Base-by-base conservation (phyloP, 805 yeast species). In the Candida rishiriensis region DNA sequence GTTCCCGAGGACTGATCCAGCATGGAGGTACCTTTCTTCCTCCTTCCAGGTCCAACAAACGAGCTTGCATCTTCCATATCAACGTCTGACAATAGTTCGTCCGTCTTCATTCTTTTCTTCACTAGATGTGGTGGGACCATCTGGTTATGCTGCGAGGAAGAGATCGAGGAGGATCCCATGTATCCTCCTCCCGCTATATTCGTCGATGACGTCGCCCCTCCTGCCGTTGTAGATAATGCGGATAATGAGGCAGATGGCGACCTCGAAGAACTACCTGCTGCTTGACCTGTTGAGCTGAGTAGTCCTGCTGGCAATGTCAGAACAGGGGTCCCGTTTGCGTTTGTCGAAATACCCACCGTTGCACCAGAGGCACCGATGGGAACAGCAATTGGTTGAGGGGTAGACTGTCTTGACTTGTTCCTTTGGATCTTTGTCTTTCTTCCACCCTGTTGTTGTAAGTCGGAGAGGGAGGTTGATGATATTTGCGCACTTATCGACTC, bases 1-100 rank as follows among this genome's bases (percentile, higher is more conserved):
- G 61, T 56, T 6, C 57, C 63, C 3, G 64, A 51, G 11, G 60
- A 55, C 21, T 58, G 63, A 14, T 55, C 59, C 29, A 54, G 42
- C 11, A 49, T 29, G 3, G 55, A 39, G 18, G 44, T 34, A 13
- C 31, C 29, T 13, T 18, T 18, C 41, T 54, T 54, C 38, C 44
- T 52, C 34, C 43, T 47, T 18, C 49, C 49, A 3, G 47, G 34
- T 39, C 42, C 39, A n/a, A 37, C 14, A 14, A 36, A 32, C 29
- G 50, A 42, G 40, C 41, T 41, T 29, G 47, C 37, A 13, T 47
- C 56, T 4, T 55, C 54, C 48, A 46, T 46, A 10, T 56, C 59
- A 3, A 40, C 21, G 34, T 55, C 61, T 3, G 53, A 47, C 16
- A 41, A 29, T 28, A 38, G 15, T 28, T 55, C 59, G 21, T 55